A percentile compares a stretch with the other conserved stretches of the same genome.
Evolutionary conservation across 2,329 filamentous ascomycete genomes (phyloP).

Genomic region (Plenodomus biglobosus): DNA sequence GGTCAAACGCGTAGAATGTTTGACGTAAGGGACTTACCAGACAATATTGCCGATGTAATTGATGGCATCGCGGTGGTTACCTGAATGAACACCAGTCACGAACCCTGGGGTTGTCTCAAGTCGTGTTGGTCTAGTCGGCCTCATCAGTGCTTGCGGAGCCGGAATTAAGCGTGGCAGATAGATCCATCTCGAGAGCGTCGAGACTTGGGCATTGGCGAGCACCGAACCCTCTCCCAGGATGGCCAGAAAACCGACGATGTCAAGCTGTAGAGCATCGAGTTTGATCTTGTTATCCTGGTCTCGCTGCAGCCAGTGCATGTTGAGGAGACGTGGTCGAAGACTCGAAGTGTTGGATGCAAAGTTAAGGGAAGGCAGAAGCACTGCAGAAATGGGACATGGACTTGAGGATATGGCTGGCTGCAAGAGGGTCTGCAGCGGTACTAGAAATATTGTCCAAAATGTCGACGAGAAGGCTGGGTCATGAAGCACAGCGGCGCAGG

Average conservation of each 20-base stretch:
- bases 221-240: constrained; percentile 56
- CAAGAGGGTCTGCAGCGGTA: constrained; percentile 11
- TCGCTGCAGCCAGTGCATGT: constrained; percentile 43
- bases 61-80: constrained; percentile 50
- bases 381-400: constrained; percentile 26
- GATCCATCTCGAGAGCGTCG: constrained; percentile 53
- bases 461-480: constrained; percentile 16
- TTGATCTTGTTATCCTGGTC: constrained; percentile 21
- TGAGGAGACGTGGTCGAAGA: constrained; percentile 1
- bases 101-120: constrained; percentile 46
- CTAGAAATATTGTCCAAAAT: not conserved
- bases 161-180: constrained; percentile 54
- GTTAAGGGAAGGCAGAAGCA: constrained; percentile 7
- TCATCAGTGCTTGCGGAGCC: constrained; percentile 54
- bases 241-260: constrained; percentile 59
- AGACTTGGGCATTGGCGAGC: constrained; percentile 53
- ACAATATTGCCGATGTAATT: constrained; percentile 54
- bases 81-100: constrained; percentile 52
- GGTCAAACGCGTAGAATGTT: not conserved
- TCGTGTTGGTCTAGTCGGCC: constrained; percentile 47
- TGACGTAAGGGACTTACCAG: constrained; percentile 34
- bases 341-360: constrained; percentile 10
- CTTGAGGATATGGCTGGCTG: not conserved
- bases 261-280: constrained; percentile 51
- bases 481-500: constrained; percentile 17